Evolutionary conservation across 306 rosid species (phyloP).

Genomic region (Malus asiatica): DNA sequence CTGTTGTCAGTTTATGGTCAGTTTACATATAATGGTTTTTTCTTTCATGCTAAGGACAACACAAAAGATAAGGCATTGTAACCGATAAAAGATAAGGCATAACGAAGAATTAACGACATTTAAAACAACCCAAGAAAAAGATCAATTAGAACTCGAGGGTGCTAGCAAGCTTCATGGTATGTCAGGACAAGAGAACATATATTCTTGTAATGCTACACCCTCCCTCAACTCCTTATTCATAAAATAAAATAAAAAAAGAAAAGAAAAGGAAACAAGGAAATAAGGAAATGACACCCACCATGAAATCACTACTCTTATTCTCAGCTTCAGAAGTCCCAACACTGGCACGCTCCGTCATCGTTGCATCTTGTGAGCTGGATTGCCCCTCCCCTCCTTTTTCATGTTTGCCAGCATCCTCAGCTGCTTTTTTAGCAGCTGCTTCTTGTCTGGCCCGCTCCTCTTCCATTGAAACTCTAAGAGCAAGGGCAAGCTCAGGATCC

Average conservation of each 20-base stretch:
- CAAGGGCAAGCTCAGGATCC: conserved; percentile 99
- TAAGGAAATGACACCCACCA: conserved; percentile 20
- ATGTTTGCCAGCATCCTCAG: conserved; percentile 74
- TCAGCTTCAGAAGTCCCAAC: conserved; percentile 55
- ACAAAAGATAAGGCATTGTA: background rate
- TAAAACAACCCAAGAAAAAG: background rate
- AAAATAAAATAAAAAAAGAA: background rate
- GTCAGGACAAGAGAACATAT: background rate
- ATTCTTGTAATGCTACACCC: background rate
- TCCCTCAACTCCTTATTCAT: background rate
- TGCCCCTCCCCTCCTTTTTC: conserved; percentile 69
- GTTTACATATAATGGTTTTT: background rate
- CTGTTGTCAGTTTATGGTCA: conserved; percentile 21
- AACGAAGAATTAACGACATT: background rate
- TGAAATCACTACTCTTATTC: conserved; percentile 64
- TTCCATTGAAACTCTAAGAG: conserved; percentile 99
- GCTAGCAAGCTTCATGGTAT: background rate
- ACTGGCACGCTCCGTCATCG: conserved; percentile 69
- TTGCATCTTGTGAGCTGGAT: conserved; percentile 76
- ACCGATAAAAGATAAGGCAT: background rate
- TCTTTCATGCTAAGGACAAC: background rate
- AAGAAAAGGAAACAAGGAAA: background rate
- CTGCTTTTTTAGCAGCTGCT: conserved; percentile 97
- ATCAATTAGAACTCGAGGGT: background rate
- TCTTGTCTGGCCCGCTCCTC: conserved; percentile 99